Percentiles rank a stretch among this genome's conserved stretches.
Evolutionary conservation across 768 basidiomycete genomes (phyloP).

Genomic region (Mycena pura): DNA sequence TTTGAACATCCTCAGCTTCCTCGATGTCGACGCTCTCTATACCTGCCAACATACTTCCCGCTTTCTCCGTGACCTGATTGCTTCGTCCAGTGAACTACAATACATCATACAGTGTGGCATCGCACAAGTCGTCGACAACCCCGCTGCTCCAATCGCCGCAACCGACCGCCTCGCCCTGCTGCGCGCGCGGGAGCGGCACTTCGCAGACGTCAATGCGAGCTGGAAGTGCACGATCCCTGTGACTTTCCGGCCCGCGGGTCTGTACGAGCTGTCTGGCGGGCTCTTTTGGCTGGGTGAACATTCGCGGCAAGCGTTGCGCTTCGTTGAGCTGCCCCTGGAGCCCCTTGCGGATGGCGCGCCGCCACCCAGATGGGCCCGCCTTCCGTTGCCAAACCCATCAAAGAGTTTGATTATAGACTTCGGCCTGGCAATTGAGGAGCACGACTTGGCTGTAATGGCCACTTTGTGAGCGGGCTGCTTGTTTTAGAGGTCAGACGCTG

Average conservation of each 20-base stretch:
- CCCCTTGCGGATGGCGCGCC: background rate
- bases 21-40: background rate
- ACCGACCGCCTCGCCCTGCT: slow-evolving; percentile 12
- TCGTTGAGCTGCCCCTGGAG: slow-evolving; percentile 14
- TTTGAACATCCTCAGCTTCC: slow-evolving; percentile 5
- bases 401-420: slow-evolving; percentile 19
- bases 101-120: background rate
- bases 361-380: slow-evolving; percentile 8
- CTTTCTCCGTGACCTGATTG: background rate
- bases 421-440: slow-evolving; percentile 24
- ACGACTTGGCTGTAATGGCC: slow-evolving; percentile 26
- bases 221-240: slow-evolving; percentile 9
- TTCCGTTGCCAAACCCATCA: background rate
- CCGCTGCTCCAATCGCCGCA: background rate
- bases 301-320: slow-evolving; percentile 4
- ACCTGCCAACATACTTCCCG: background rate
- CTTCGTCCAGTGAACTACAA: slow-evolving; percentile 10
- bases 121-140: slow-evolving; percentile 12
- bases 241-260: slow-evolving; percentile 2
- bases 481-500: too few relatives aligned
- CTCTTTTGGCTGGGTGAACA: slow-evolving; percentile 19
- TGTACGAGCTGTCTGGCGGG: slow-evolving; percentile 23
- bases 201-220: background rate
- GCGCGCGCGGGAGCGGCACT: slow-evolving; percentile 7
- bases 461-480: slow-evolving; percentile 16